Base-by-base conservation (phyloP, 2,329 filamentous ascomycete genomes). In the Coniochaeta ligniaria region DNA sequence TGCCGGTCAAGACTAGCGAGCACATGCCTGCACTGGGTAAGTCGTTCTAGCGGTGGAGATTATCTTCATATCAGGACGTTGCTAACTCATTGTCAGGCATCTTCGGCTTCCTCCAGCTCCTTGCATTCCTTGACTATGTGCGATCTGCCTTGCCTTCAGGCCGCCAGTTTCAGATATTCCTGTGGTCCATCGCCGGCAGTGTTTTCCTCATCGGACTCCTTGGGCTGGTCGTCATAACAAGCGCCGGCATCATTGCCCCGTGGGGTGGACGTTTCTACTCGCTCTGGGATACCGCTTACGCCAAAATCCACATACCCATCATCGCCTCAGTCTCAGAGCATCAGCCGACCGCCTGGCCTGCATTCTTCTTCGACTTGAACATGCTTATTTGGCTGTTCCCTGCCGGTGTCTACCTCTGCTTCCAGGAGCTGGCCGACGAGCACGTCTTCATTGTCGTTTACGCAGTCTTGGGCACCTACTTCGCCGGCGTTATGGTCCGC, bases 321-420 rank as follows among this genome's bases (percentile, higher is more conserved):
- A 99, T 99, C 74, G 95, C 95, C 3, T 99, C 95, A n/a, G 95
- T 99, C 55, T 99, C 95, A 1, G 95, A 99, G 78, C 95, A 99
- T 79, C 95, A 99, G 78, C 95, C 95, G 60, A 99, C 95, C 41
- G 95, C 95, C 50, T 99, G 95, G 95, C 95, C 95, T 2, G 92
- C 96, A 17, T 99, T 97, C 83, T 99, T 99, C 81, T 99, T 99
- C 75, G 95, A 99, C 71, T 83, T 99, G 68, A 97, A 96, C 80
- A 87, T 99, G 80, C 84, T 99, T 70, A 96, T 99, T 77, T 99
- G 95, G 95, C 86, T 99, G 59, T 98, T 99, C 86, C 95, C 95
- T 4, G 96, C 95, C 14, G 95, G 95, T 76, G 92, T 99, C 61
- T 99, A 98, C 79, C 88, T 99, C 77, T 97, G 93, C 81, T 99